phyloP scores from a whole-genome alignment of 306 rosid genomes.

The cucumber (Cucumis sativus) region Cucumber_9930_V3 NC_026656.2:1185501-1186000 shows the following conservation, averaged over 20 bases:
- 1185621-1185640: conserved; percentile 15
- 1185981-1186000: background rate
- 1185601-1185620: conserved; percentile 37
- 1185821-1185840: background rate
- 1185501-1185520: conserved; percentile 53
- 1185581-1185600: conserved; percentile 51
- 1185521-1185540: too few species aligned
- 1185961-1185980: background rate
- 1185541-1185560: conserved; percentile 36
- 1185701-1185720: background rate
- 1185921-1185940: background rate
- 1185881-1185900: background rate
- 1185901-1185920: background rate
- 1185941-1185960: background rate
- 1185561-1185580: conserved; percentile 73
- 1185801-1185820: background rate
- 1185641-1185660: background rate
- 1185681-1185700: background rate
- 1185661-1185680: background rate
- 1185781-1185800: background rate
- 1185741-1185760: conserved; percentile 9
- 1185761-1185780: conserved; percentile 5
- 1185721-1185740: background rate
- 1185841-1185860: background rate
- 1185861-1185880: background rate